Percentiles rank a stretch among this genome's conserved stretches.
Conservation (phyloP, 2,329 filamentous ascomycete genomes). For the Mycosphaerella sp. region DNA sequence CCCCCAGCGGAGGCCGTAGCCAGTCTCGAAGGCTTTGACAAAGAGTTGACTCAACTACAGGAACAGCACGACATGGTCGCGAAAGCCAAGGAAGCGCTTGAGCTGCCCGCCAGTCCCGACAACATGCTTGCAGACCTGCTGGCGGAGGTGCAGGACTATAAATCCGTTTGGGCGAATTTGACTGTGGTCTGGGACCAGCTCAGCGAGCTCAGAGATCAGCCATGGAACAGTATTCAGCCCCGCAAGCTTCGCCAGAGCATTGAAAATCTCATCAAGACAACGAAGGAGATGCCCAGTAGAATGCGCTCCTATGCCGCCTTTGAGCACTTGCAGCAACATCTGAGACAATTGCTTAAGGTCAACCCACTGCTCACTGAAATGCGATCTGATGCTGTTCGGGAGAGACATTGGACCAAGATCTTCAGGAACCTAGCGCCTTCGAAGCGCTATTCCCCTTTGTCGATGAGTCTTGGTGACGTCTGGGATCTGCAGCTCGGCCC, state of each 20-base stretch:
- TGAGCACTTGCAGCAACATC: constrained; percentile 89
- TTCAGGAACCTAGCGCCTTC: constrained; percentile 92
- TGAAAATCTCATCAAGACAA: constrained; percentile 92
- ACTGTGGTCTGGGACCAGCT: constrained; percentile 96
- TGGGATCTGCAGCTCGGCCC: constrained; percentile 92
- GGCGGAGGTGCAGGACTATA: constrained; percentile 97
- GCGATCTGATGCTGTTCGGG: constrained; percentile 92
- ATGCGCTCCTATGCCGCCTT: constrained; percentile 99
- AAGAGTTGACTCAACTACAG: constrained; percentile 75
- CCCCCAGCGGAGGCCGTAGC: constrained; percentile 81
- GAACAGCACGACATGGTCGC: constrained; percentile 88
- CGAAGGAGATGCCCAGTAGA: constrained; percentile 96
- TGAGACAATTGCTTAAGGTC: constrained; percentile 83
- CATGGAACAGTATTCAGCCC: constrained; percentile 94
- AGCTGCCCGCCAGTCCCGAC: constrained; percentile 73
- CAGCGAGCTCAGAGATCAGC: constrained; percentile 82
- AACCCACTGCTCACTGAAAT: constrained; percentile 82
- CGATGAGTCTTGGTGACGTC: constrained; percentile 95
- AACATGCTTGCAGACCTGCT: constrained; percentile 77
- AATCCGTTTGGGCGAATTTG: constrained; percentile 93
- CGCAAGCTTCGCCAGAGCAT: constrained; percentile 85
- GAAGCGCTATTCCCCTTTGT: constrained; percentile 87
- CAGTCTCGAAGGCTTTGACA: constrained; percentile 75
- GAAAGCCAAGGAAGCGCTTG: constrained; percentile 93
- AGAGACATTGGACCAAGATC: constrained; percentile 95